phyloP scores from a whole-genome alignment of 2,329 filamentous ascomycete genomes.

The Zopfia rhizophila region DNA sequence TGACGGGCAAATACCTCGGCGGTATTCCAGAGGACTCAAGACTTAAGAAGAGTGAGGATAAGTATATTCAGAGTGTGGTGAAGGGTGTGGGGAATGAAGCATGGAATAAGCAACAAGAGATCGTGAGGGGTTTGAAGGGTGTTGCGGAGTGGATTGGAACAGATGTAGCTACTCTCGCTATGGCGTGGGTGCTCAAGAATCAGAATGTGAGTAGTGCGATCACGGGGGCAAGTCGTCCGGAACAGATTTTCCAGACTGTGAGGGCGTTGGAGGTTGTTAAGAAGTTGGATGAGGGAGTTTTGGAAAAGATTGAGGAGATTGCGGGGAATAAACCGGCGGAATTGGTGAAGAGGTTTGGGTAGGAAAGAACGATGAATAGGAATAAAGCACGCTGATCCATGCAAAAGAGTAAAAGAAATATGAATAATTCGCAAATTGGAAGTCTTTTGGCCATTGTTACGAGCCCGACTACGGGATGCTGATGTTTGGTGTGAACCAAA shows the following conservation, averaged over 20 bases:
- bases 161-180: constrained; percentile 56
- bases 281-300: constrained; percentile 54
- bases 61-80: constrained; percentile 59
- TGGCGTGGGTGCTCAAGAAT: constrained; percentile 51
- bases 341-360: constrained; percentile 37
- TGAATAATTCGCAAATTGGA: too few species aligned
- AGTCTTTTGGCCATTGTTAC: too few species aligned
- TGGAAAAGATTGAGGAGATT: constrained; percentile 55
- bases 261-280: constrained; percentile 57
- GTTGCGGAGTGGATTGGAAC: constrained; percentile 73
- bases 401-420: too few species aligned
- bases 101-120: constrained; percentile 67
- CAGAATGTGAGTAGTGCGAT: constrained; percentile 41
- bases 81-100: constrained; percentile 58
- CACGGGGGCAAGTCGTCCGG: constrained; percentile 40
- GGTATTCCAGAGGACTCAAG: constrained; percentile 68
- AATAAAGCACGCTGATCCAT: too few species aligned
- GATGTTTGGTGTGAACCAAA: too few species aligned
- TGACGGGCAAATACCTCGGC: constrained; percentile 72
- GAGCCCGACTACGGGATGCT: too few species aligned
- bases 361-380: too few species aligned
- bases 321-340: constrained; percentile 45
- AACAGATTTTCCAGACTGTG: constrained; percentile 50
- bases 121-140: constrained; percentile 59
- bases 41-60: constrained; percentile 65